Base-by-base conservation (phyloP, 345 rosid genomes). In the Salix exigua region DNA sequence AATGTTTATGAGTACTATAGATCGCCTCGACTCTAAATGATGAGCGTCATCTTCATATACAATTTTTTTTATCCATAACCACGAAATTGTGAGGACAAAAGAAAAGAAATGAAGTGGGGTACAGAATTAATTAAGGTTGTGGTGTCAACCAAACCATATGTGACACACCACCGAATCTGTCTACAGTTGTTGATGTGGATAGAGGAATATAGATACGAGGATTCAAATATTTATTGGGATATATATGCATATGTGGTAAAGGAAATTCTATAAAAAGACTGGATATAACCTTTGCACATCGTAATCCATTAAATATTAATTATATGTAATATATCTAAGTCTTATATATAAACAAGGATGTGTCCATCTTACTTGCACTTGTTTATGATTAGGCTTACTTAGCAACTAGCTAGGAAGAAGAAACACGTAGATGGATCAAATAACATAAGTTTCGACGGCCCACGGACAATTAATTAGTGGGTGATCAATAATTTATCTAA, bases 71-170 rank as follows among this genome's bases (percentile, higher is more conserved):
- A 33, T 33, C 37, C 37, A 33, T 33, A 33, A 33, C 37, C 37
- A 33, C 37, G 37, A 35, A 35, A 35, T 35, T 35, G 28, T n/a
- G 28, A 17, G 19, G 50, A 72, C 16, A 60, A 31, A 13, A 51
- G 6, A 48, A 10, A 48, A 72, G 42, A 72, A 71, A 77, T 68
- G 68, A 69, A 77, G 83, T 79, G 72, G 83, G 30, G 7, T 19
- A 1, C 28, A 77, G 66, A 72, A 40, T 16, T 70, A 70, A 58
- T n/a, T n/a, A 58, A n/a, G 28, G 72, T 16, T 73, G 81, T 79
- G 83, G 83, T 79, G 78, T 77, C 37, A 21, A 66, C 64, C 37
- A 73, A 17, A 13, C 70, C 58, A 7, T n/a, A 1, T 7, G 42
- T 17, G 73, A 58, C 66, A 33, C 51, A 33, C 50, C 65, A 65